Base-by-base conservation (phyloP, 179 eudicot species). In the Camellia oleifera region DNA sequence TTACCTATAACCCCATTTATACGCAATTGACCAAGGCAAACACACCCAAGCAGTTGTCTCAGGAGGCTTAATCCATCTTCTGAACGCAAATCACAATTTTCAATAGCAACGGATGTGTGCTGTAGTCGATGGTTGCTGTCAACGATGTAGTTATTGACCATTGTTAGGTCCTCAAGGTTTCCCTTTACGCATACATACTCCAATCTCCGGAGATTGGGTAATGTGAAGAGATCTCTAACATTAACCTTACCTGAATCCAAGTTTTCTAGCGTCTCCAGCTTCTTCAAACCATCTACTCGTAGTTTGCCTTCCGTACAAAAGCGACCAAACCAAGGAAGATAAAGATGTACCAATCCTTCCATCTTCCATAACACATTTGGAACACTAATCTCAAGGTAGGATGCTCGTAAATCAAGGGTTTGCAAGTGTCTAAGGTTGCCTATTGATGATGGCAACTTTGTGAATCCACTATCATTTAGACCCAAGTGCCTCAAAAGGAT, bases 191-290 rank as follows among this genome's bases (percentile, higher is more conserved):
- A 32, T 32, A 32, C 40, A 0, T 32, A 1, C 40, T 18, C 4
- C 52, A 81, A 69, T 52, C 53, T 69, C 13, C 63, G 71, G 13
- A 81, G 76, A 50, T 81, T 81, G 15, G 50, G 46, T 48, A 81
- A 71, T 18, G 58, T 68, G 64, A 15, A 45, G 6, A 81, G 50
- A 52, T 58, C 83, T 76, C 44, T 23, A 50, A 75, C 17, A 69
- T 76, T 69, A 10, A 56, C 69, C 26, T 57, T 32, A 23, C 42
- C 7, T 32, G 80, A 8, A 48, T 80, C 53, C 52, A 77, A 54
- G 18, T 81, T 76, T 60, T 63, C 45, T 12, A 87, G 76, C 6
- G 69, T 82, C 58, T 72, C 85, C 7, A 69, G n/a, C 0, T 69
- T 69, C 18, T 23, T 69, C 50, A 69, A 69, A 5, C 50, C 53